A percentile compares a stretch with the other conserved stretches of the same genome.
phyloP scores from a whole-genome alignment of 768 basidiomycete genomes.

The Amanita rubescens region DNA sequence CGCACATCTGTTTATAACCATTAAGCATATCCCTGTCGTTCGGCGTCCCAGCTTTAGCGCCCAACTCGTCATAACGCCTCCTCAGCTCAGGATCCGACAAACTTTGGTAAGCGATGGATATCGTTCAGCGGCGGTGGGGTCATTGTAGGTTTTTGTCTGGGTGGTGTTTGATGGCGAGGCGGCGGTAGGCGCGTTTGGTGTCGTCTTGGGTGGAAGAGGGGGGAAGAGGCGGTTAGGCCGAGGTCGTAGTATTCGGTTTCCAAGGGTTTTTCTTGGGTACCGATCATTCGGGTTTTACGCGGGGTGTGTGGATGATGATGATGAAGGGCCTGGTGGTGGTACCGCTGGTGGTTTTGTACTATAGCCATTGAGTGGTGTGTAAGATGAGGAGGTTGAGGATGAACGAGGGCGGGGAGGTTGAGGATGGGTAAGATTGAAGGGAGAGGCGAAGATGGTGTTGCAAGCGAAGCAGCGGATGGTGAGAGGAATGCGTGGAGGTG shows the following conservation, averaged over 20 bases:
- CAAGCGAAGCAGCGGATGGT: conserved; percentile 69
- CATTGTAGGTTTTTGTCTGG: conserved; percentile 90
- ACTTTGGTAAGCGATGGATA: conserved; percentile 85
- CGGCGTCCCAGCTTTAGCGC: conserved; percentile 74
- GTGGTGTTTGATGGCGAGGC: conserved; percentile 84
- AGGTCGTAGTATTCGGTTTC: conserved; percentile 92
- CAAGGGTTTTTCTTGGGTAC: conserved; percentile 80
- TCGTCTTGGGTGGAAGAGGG: conserved; percentile 75
- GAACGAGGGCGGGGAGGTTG: background rate
- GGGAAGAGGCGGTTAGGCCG: conserved; percentile 62
- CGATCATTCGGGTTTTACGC: conserved; percentile 69
- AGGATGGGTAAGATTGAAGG: background rate
- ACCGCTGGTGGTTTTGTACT: conserved; percentile 9
- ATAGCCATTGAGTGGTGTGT: background rate
- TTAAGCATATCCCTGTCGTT: too few relatives aligned
- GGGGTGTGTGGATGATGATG: conserved; percentile 17
- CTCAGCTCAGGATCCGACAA: conserved; percentile 72
- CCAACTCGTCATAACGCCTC: conserved; percentile 88
- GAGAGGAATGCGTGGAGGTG: conserved; percentile 52
- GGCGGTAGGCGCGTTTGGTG: conserved; percentile 87
- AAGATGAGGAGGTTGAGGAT: background rate
- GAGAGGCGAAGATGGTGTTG: conserved; percentile 33
- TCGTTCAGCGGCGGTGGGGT: conserved; percentile 78
- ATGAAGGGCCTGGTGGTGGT: too few relatives aligned
- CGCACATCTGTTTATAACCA: too few relatives aligned